Conservation (phyloP, 1,284 basidiomycete genomes). For the Naganishia cerealis region DNA sequence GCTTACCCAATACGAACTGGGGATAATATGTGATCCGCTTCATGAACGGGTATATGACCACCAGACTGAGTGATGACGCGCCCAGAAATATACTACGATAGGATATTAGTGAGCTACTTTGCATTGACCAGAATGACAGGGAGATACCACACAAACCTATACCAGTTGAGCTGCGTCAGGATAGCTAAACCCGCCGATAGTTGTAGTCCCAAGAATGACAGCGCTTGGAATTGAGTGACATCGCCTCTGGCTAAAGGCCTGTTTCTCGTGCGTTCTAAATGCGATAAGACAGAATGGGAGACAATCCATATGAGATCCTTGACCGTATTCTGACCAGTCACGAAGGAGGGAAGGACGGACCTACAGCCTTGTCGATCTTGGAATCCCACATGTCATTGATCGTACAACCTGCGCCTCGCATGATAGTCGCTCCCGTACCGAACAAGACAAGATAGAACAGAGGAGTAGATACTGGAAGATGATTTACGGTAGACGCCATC, state of each 20-base stretch:
- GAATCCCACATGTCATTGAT: slow-evolving; percentile 99
- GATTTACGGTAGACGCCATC: slow-evolving; percentile 71
- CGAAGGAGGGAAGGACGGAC: slow-evolving; percentile 58
- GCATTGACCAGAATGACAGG: not conserved
- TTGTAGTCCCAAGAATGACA: slow-evolving; percentile 80
- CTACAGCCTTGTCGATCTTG: slow-evolving; percentile 85
- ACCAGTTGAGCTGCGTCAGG: slow-evolving; percentile 87
- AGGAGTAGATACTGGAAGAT: slow-evolving; percentile 60
- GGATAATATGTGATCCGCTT: slow-evolving; percentile 97
- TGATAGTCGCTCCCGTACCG: slow-evolving; percentile 84
- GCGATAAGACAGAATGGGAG: not conserved
- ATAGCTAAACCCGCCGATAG: slow-evolving; percentile 82
- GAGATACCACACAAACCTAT: slow-evolving; percentile 63
- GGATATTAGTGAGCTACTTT: slow-evolving; percentile 1
- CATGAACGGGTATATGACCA: slow-evolving; percentile 92
- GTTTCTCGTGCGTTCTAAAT: slow-evolving; percentile 64
- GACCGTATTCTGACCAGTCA: not conserved
- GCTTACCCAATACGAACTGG: slow-evolving; percentile 82
- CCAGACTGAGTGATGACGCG: slow-evolving; percentile 82
- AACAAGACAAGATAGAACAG: slow-evolving; percentile 78
- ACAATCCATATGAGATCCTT: not conserved
- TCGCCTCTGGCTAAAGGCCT: slow-evolving; percentile 79
- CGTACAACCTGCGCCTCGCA: slow-evolving; percentile 97
- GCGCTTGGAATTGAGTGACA: slow-evolving; percentile 72
- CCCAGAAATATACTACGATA: slow-evolving; percentile 77